phyloP scores from a whole-genome alignment of 805 yeast species.

The Yarrowia sp. region DNA sequence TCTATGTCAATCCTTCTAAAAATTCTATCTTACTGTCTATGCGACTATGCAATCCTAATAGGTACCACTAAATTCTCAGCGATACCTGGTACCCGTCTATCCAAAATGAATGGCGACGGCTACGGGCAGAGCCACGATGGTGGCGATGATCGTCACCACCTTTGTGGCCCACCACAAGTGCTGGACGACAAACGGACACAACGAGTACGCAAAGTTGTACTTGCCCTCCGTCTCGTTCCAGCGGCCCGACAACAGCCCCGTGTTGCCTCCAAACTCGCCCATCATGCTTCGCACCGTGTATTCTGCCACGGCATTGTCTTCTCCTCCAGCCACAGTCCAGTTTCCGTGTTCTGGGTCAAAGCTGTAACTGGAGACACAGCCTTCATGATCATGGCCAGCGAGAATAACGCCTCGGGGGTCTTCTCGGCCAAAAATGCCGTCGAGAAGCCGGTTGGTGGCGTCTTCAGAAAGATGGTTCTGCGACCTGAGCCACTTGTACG shows the following conservation, averaged over 20 bases:
- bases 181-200: conserved; percentile 82
- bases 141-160: conserved; percentile 45
- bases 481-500: conserved; percentile 65
- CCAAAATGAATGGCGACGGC: neutral
- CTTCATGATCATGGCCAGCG: conserved; percentile 96
- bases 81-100: neutral
- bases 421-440: conserved; percentile 56
- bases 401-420: conserved; percentile 60
- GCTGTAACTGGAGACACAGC: conserved; percentile 73
- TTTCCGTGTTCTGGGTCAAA: conserved; percentile 33
- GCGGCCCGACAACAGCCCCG: conserved; percentile 76
- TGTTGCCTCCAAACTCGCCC: conserved; percentile 93
- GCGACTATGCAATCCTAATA: too few species aligned
- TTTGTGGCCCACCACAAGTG: conserved; percentile 96
- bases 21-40: too few species aligned
- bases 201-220: conserved; percentile 54
- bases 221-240: conserved; percentile 43
- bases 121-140: conserved; percentile 34
- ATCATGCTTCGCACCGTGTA: conserved; percentile 87
- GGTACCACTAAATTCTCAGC: too few species aligned
- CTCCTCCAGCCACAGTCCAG: neutral
- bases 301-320: conserved; percentile 49
- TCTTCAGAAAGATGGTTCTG: conserved; percentile 79
- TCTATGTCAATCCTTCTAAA: too few species aligned
- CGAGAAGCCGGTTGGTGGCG: conserved; percentile 62